phyloP scores from a whole-genome alignment of 1,284 basidiomycete genomes.

The Melanopsichium pennsylvanicum region DNA sequence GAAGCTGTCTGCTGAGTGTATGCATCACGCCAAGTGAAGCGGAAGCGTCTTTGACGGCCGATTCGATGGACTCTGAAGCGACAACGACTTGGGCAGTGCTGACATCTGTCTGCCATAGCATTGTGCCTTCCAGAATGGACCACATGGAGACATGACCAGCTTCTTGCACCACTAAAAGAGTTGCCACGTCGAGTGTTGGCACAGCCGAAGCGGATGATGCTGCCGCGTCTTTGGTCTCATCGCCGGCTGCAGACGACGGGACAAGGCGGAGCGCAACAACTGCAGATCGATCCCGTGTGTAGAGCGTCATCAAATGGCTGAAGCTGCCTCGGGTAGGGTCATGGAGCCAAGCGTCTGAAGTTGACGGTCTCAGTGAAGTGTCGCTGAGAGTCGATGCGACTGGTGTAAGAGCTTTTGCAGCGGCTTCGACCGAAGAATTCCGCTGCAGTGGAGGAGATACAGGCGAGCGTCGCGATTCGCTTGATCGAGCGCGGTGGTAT shows the following conservation, averaged over 20 bases:
- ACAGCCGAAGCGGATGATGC: background rate
- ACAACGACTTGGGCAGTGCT: constrained; percentile 6
- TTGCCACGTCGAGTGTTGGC: constrained; percentile 5
- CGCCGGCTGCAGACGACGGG: background rate
- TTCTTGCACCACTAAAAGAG: constrained; percentile 34
- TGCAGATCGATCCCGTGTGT: constrained; percentile 28
- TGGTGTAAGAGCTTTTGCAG: background rate
- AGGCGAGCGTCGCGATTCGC: constrained; percentile 17
- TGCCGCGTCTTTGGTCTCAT: background rate
- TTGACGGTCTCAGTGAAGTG: background rate
- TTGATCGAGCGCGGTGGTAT: constrained; percentile 14
- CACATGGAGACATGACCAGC: constrained; percentile 37
- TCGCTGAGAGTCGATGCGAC: background rate
- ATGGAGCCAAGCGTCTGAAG: constrained; percentile 25
- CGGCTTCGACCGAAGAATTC: background rate
- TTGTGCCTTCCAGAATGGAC: constrained; percentile 30
- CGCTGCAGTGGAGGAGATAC: background rate
- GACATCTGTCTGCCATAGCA: constrained; percentile 35
- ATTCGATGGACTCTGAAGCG: constrained; percentile 3
- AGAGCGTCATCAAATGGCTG: constrained; percentile 18
- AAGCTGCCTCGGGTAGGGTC: constrained; percentile 27
- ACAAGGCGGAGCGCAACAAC: constrained; percentile 35
- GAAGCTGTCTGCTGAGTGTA: constrained; percentile 28
- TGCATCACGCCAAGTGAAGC: constrained; percentile 27
- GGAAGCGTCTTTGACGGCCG: constrained; percentile 1